These are phyloP conservation scores for Prunus campanulata DNA, from an alignment of 306 rosid species.

Conservation along the genomic window DNA sequence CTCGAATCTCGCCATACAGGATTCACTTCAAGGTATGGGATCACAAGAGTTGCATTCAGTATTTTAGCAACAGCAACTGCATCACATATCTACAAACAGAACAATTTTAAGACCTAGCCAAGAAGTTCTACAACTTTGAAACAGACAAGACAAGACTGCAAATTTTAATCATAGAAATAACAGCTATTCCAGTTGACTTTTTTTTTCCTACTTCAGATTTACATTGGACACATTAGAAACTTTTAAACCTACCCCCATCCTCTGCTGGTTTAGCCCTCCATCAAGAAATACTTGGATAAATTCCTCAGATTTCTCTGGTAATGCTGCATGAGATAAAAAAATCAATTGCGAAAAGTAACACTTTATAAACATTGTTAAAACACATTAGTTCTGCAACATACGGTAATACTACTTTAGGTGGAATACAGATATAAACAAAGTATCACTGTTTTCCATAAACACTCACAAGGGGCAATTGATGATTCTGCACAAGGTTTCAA, in stretches of 20 bases:
- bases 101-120: constrained; percentile 15
- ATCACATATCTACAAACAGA: constrained; percentile 75
- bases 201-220: not conserved
- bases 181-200: not conserved
- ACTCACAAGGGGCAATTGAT: constrained; percentile 54
- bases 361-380: not conserved
- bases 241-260: constrained; percentile 88
- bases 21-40: constrained; percentile 88
- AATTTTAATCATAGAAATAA: not conserved
- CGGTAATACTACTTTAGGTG: not conserved
- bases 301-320: constrained; percentile 77
- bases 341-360: constrained; percentile 17
- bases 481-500: constrained; percentile 67
- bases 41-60: constrained; percentile 93
- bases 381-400: not conserved
- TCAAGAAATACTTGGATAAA: constrained; percentile 92
- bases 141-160: constrained; percentile 2
- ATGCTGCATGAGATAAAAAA: constrained; percentile 48
- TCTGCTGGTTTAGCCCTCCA: constrained; percentile 98
- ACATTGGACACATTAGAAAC: not conserved
- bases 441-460: not conserved
- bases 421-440: not conserved
- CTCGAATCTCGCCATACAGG: constrained; percentile 97
- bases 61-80: constrained; percentile 96
- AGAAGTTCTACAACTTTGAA: constrained; percentile 5